Percentiles rank a stretch among this genome's conserved stretches.
These are phyloP conservation scores for Dictyostelium citrinum DNA, from an alignment of 78 protist genomes.

Conservation along the genomic window DNA sequence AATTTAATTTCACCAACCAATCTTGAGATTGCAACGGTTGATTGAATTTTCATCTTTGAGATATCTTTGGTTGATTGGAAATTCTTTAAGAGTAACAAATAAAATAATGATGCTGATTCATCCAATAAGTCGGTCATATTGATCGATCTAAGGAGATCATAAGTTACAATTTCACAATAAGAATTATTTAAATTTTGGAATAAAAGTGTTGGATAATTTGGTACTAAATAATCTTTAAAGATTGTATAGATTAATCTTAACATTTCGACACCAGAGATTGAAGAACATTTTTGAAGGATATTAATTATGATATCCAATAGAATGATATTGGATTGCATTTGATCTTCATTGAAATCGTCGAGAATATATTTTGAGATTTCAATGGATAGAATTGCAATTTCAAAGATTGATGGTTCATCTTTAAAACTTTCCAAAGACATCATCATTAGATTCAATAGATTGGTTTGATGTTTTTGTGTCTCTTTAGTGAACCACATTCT, in stretches of 20 bases:
- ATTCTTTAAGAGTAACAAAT: slow-evolving; percentile 32
- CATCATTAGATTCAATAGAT: not conserved
- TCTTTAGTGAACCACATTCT: slow-evolving; percentile 50
- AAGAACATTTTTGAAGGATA: slow-evolving; percentile 22
- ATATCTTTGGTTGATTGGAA: slow-evolving; percentile 49
- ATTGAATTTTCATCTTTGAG: slow-evolving; percentile 77
- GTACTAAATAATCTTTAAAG: slow-evolving; percentile 28
- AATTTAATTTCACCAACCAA: slow-evolving; percentile 72
- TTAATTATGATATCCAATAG: slow-evolving; percentile 46
- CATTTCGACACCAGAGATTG: slow-evolving; percentile 30
- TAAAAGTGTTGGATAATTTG: not conserved
- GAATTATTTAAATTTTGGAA: slow-evolving; percentile 18
- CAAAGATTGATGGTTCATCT: slow-evolving; percentile 65
- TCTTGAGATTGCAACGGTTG: slow-evolving; percentile 75
- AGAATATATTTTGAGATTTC: slow-evolving; percentile 30
- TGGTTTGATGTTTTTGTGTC: slow-evolving; percentile 34
- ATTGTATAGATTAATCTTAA: slow-evolving; percentile 15
- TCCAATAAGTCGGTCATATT: slow-evolving; percentile 5
- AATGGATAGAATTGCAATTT: slow-evolving; percentile 22
- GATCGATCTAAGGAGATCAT: slow-evolving; percentile 26
- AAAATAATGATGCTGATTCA: slow-evolving; percentile 46
- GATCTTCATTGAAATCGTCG: slow-evolving; percentile 28
- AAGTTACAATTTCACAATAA: slow-evolving; percentile 26
- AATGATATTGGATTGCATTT: not conserved
- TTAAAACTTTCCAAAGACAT: slow-evolving; percentile 39